Conservation (phyloP, 306 rosid genomes). For the Castanea crenata region DNA sequence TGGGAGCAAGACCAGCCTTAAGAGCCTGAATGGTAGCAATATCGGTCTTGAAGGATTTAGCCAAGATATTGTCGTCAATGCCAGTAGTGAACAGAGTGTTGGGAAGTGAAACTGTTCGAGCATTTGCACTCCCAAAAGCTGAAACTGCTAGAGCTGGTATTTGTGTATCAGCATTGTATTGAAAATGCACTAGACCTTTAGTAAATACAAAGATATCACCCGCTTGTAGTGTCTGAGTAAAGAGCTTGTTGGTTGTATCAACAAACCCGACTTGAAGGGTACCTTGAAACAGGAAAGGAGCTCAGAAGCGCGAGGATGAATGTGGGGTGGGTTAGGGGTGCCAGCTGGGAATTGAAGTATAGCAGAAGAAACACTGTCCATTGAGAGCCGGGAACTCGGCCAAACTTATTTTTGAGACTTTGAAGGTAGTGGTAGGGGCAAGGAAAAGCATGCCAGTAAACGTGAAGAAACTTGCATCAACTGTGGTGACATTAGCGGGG, state of each 20-base stretch:
- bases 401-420: slow-evolving; percentile 32
- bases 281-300: slow-evolving; percentile 36
- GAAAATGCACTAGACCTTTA: slow-evolving; percentile 56
- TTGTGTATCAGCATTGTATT: slow-evolving; percentile 26
- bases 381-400: slow-evolving; percentile 43
- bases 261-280: slow-evolving; percentile 47
- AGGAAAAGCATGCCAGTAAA: slow-evolving; percentile 33
- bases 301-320: not conserved
- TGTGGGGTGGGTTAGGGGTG: slow-evolving; percentile 43
- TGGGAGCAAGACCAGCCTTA: too few species aligned
- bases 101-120: slow-evolving; percentile 45
- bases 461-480: slow-evolving; percentile 51
- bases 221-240: slow-evolving; percentile 30
- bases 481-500: slow-evolving; percentile 8
- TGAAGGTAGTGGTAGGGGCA: slow-evolving; percentile 26
- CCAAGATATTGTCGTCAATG: slow-evolving; percentile 43
- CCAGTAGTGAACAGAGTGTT: slow-evolving; percentile 29
- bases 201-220: slow-evolving; percentile 55
- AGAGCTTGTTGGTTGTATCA: slow-evolving; percentile 49
- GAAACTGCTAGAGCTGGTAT: slow-evolving; percentile 29
- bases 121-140: slow-evolving; percentile 51
- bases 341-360: slow-evolving; percentile 36
- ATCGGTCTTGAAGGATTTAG: slow-evolving; percentile 48
- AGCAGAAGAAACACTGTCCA: slow-evolving; percentile 10
- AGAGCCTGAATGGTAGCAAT: slow-evolving; percentile 24